Conservation (phyloP, 257 asterid species). For the Gentiana macrophylla region DNA sequence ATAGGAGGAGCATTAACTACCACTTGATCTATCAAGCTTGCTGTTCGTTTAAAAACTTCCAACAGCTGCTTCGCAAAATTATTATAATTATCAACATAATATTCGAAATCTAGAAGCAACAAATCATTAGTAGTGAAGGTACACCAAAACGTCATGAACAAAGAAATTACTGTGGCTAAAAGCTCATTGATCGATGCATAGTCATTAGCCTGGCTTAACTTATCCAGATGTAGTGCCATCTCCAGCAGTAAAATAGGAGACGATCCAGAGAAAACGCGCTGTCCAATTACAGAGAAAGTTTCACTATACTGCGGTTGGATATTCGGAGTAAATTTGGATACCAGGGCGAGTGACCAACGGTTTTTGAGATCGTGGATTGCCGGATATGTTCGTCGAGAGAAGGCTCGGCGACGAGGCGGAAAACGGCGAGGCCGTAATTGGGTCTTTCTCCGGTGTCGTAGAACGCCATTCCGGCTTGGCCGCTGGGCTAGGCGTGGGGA, state of each 20-base stretch:
- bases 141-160: slow-evolving; percentile 58
- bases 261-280: slow-evolving; percentile 52
- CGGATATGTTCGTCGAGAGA: slow-evolving; percentile 30
- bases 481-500: slow-evolving; percentile 60
- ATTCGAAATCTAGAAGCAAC: slow-evolving; percentile 44
- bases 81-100: slow-evolving; percentile 45
- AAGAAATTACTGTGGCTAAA: slow-evolving; percentile 44
- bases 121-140: slow-evolving; percentile 58
- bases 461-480: slow-evolving; percentile 50
- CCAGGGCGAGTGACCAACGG: slow-evolving; percentile 31
- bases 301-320: slow-evolving; percentile 74
- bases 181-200: slow-evolving; percentile 60
- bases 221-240: slow-evolving; percentile 38
- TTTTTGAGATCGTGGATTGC: slow-evolving; percentile 40
- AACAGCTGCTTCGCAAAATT: slow-evolving; percentile 45
- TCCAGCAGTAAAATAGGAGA: slow-evolving; percentile 64
- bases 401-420: slow-evolving; percentile 58
- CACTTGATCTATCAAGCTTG: slow-evolving; percentile 1
- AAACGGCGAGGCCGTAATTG: slow-evolving; percentile 60
- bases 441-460: slow-evolving; percentile 45
- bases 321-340: slow-evolving; percentile 29
- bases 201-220: slow-evolving; percentile 11
- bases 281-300: slow-evolving; percentile 61
- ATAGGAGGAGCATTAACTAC: too few relatives aligned
- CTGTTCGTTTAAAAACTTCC: slow-evolving; percentile 56